Evolutionary conservation across 1,139 yeast species (phyloP).

Genomic region (Diutina rugosa): DNA sequence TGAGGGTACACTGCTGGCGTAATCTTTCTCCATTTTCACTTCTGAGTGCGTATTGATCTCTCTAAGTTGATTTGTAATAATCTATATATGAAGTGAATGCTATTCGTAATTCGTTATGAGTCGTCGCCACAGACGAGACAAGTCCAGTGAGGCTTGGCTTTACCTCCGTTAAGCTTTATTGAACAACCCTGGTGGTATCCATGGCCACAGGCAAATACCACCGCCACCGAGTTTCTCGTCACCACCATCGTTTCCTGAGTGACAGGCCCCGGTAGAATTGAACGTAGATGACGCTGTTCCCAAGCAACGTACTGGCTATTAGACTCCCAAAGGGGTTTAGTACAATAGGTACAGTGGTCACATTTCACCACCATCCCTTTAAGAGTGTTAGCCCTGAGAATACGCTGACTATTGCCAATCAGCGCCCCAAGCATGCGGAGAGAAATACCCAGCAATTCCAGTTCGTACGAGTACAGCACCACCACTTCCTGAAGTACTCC

Average conservation of each 20-base stretch:
- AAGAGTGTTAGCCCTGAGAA: constrained; percentile 23
- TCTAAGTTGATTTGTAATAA: no score
- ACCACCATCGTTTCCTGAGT: constrained; percentile 3
- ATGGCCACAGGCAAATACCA: constrained; percentile 37
- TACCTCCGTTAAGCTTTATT: constrained; percentile 4
- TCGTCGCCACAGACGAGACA: background rate
- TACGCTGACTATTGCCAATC: constrained; percentile 30
- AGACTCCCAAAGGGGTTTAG: constrained; percentile 51
- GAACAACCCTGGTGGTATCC: constrained; percentile 59
- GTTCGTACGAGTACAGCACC: constrained; percentile 52
- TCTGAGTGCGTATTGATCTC: no score
- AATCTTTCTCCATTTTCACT: no score
- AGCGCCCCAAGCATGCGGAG: constrained; percentile 42
- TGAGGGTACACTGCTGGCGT: no score
- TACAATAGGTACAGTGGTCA: constrained; percentile 60
- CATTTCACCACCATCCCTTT: constrained; percentile 49
- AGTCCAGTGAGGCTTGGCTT: background rate
- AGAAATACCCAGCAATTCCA: constrained; percentile 40
- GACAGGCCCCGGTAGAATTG: background rate
- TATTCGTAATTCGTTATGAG: background rate
- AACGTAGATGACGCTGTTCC: constrained; percentile 23
- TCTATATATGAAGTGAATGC: background rate
- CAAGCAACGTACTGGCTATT: constrained; percentile 35
- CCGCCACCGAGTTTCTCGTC: constrained; percentile 12
- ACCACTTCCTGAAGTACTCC: constrained; percentile 50